phyloP scores from a whole-genome alignment of 2,329 filamentous ascomycete species.

The Canariomyces notabilis region DNA sequence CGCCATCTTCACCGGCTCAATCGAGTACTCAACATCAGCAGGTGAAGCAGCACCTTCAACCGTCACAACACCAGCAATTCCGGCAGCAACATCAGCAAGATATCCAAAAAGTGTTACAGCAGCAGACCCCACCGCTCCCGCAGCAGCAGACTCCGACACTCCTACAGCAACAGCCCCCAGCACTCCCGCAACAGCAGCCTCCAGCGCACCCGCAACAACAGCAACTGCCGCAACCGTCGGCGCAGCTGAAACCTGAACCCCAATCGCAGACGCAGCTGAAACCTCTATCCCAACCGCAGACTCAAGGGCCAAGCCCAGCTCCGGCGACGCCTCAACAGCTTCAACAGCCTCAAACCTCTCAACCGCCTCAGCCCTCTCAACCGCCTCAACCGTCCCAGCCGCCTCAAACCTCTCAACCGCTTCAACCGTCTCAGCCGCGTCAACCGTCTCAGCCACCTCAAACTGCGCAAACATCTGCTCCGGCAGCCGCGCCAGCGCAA shows the following conservation, averaged over 20 bases:
- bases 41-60: slow-evolving; percentile 7
- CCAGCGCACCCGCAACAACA: no score
- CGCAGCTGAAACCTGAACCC: no score
- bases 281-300: no score
- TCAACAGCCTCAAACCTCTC: no score
- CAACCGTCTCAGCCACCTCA: no score
- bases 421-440: no score
- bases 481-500: not conserved
- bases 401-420: no score
- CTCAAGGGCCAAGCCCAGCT: not conserved
- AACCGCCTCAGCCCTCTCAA: no score
- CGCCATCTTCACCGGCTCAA: slow-evolving; percentile 13
- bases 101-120: slow-evolving; percentile 1
- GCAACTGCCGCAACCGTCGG: not conserved
- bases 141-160: slow-evolving; percentile 10
- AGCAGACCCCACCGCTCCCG: not conserved
- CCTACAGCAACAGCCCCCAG: slow-evolving; percentile 3
- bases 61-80: slow-evolving; percentile 12
- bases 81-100: slow-evolving; percentile 10
- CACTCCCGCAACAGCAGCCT: not conserved
- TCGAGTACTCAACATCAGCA: slow-evolving; percentile 12
- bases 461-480: not conserved
- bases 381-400: no score
- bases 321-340: not conserved
- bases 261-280: no score